phyloP scores from a whole-genome alignment of 2,329 filamentous ascomycete genomes.

The Apiospora koreana region DNA sequence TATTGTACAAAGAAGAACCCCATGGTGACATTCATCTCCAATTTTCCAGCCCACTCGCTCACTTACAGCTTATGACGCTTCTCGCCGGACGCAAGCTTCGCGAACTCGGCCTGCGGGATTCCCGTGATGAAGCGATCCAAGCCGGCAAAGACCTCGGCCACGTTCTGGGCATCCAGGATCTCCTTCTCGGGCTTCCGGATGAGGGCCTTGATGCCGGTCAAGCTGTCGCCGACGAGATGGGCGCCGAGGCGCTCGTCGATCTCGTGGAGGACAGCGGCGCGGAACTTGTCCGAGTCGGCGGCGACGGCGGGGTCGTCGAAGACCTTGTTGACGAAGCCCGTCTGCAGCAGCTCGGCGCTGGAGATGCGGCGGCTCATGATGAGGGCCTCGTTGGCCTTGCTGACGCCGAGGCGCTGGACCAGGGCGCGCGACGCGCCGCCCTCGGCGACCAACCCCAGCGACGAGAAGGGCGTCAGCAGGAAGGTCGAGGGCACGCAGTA shows the following conservation, averaged over 20 bases:
- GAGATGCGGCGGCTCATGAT: constrained; percentile 83
- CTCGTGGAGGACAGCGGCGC: constrained; percentile 71
- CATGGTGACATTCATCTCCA: not conserved
- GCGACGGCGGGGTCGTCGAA: constrained; percentile 58
- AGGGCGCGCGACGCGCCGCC: constrained; percentile 80
- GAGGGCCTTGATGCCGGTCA: constrained; percentile 83
- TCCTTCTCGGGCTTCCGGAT: constrained; percentile 75
- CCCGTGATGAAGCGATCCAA: constrained; percentile 78
- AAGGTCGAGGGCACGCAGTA: constrained; percentile 82
- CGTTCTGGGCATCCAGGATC: constrained; percentile 73
- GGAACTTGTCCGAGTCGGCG: constrained; percentile 66
- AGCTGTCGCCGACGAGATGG: constrained; percentile 77
- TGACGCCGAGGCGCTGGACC: constrained; percentile 75
- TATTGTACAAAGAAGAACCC: not conserved
- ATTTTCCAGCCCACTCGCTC: not conserved
- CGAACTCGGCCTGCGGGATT: constrained; percentile 85
- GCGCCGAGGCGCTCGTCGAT: constrained; percentile 78
- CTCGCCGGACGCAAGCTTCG: constrained; percentile 79
- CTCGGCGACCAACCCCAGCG: constrained; percentile 86
- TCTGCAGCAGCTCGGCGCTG: constrained; percentile 70
- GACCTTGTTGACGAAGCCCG: constrained; percentile 85
- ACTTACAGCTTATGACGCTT: constrained; percentile 88
- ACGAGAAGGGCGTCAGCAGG: constrained; percentile 88
- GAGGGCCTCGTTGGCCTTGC: constrained; percentile 87
- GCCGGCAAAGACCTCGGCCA: constrained; percentile 83